phyloP scores from a whole-genome alignment of 768 basidiomycete species.

The Kwoniella bestiolae region DNA sequence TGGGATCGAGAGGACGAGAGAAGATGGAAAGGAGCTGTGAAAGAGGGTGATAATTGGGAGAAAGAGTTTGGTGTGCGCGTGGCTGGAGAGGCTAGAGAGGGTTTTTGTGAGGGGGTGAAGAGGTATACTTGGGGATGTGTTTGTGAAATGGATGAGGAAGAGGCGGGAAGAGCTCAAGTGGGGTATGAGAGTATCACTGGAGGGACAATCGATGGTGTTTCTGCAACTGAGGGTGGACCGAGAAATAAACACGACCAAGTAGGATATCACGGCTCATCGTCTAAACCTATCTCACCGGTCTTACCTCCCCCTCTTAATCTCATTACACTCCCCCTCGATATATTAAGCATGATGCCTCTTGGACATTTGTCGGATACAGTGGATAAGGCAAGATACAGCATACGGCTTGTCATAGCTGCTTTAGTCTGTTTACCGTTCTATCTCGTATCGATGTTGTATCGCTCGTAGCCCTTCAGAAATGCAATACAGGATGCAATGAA shows the following conservation, averaged over 20 bases:
- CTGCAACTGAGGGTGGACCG: background rate
- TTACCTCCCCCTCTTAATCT: slow-evolving; percentile 16
- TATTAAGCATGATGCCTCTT: background rate
- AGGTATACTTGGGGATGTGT: slow-evolving; percentile 1
- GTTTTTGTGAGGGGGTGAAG: slow-evolving; percentile 16
- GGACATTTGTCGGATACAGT: background rate
- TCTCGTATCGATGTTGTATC: background rate
- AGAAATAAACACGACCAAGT: background rate
- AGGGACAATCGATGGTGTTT: background rate
- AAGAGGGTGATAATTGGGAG: slow-evolving; percentile 34
- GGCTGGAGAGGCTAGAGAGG: slow-evolving; percentile 20
- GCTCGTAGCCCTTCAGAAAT: too few species aligned
- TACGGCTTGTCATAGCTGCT: background rate
- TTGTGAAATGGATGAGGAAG: too few species aligned
- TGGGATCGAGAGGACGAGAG: slow-evolving; percentile 1
- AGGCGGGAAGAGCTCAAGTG: background rate
- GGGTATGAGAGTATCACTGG: background rate
- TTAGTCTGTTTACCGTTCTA: background rate
- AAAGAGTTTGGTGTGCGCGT: slow-evolving; percentile 27
- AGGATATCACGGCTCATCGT: background rate
- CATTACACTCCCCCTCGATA: slow-evolving; percentile 4
- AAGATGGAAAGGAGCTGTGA: slow-evolving; percentile 31
- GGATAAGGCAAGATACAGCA: background rate
- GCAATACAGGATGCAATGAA: background rate
- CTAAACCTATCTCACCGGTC: background rate